A percentile compares a stretch with the other conserved stretches of the same genome.
phyloP scores from a whole-genome alignment of 2,329 filamentous ascomycete species.

The Fusarium cyanostomum region DNA sequence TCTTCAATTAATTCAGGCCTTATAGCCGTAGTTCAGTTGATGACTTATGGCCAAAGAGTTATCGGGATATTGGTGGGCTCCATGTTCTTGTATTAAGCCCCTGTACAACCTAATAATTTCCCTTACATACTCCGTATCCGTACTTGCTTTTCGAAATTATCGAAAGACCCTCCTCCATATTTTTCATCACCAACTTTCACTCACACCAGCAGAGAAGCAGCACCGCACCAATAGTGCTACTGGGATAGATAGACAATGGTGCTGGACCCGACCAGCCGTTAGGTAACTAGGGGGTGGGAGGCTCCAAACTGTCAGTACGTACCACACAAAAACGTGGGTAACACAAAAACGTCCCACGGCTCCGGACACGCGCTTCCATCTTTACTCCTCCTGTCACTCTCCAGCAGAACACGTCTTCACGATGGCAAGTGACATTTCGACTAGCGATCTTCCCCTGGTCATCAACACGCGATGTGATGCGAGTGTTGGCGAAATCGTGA shows the following conservation, averaged over 20 bases:
- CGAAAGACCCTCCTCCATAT: not conserved
- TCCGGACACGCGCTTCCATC: constrained; percentile 5
- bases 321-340: constrained; percentile 1
- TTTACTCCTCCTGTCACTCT: constrained; percentile 7
- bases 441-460: not conserved
- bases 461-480: constrained; percentile 14
- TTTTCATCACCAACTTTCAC: not conserved
- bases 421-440: not conserved
- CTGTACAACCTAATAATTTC: not conserved
- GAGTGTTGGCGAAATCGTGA: constrained; percentile 8
- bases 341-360: constrained; percentile 5
- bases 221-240: constrained; percentile 2
- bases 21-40: no score
- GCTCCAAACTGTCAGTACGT: not conserved
- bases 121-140: no score
- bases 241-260: not conserved
- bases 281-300: constrained; percentile 4
- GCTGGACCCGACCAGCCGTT: not conserved
- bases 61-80: no score
- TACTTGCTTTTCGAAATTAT: constrained; percentile 2
- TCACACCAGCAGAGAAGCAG: not conserved
- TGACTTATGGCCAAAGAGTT: no score
- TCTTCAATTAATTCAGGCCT: no score
- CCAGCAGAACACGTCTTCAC: not conserved
- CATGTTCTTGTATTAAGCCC: not conserved